Evolutionary conservation across 441 rosid genomes (phyloP).

Genomic region (Rhodomyrtus psidioides): DNA sequence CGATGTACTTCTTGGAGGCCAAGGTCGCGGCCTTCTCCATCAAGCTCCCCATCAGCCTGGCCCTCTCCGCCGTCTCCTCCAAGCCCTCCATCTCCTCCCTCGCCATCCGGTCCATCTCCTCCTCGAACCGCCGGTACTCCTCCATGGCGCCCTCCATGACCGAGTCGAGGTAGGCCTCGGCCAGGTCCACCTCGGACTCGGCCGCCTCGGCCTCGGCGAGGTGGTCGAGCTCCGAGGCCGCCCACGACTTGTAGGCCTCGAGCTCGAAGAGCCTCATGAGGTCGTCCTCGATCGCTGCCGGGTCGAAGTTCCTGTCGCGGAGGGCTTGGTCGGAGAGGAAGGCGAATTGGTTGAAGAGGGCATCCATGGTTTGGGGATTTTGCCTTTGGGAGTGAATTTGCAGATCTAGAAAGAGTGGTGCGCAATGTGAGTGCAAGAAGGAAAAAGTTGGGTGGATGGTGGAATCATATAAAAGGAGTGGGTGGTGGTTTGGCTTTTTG

Average conservation of each 20-base stretch:
- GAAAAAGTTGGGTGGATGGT: background rate
- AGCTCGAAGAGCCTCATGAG: conserved; percentile 77
- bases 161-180: conserved; percentile 61
- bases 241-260: conserved; percentile 86
- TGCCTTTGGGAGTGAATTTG: background rate
- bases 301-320: conserved; percentile 67
- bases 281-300: conserved; percentile 64
- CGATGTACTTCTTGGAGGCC: conserved; percentile 61
- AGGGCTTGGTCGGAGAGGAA: conserved; percentile 65
- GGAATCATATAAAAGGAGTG: background rate
- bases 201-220: conserved; percentile 36
- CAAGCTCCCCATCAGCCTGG: conserved; percentile 41
- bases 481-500: background rate
- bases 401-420: background rate
- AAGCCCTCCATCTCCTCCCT: conserved; percentile 24
- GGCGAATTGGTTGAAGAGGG: conserved; percentile 64
- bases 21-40: conserved; percentile 53
- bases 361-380: conserved; percentile 45
- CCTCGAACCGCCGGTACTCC: conserved; percentile 59
- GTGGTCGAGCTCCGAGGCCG: conserved; percentile 46
- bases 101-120: conserved; percentile 58
- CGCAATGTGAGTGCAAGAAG: background rate
- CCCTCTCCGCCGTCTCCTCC: conserved; percentile 41
- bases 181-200: conserved; percentile 28
- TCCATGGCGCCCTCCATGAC: conserved; percentile 77